Percentiles rank a stretch among this genome's conserved stretches.
phyloP scores from a whole-genome alignment of 306 rosid species.

The Heteromeles arbutifolia region DNA sequence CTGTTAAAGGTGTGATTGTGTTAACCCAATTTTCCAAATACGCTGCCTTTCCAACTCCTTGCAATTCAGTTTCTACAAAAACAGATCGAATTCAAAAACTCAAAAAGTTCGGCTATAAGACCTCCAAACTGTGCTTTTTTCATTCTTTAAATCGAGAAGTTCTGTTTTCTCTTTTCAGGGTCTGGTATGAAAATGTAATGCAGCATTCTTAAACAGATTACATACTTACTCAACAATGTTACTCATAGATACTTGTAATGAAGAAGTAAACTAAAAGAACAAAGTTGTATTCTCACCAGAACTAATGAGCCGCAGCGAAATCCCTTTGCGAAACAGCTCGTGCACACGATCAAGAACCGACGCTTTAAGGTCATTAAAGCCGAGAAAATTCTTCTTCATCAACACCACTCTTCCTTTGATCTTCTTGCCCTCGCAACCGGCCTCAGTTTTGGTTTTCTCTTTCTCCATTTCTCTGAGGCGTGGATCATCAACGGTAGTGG shows the following conservation, averaged over 20 bases:
- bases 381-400: conserved; percentile 73
- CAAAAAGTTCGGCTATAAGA: background rate
- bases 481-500: background rate
- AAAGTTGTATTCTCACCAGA: conserved; percentile 28
- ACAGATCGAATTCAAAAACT: background rate
- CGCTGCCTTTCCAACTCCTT: conserved; percentile 57
- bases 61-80: conserved; percentile 37
- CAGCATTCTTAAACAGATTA: background rate
- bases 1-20: conserved; percentile 28
- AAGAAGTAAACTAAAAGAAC: background rate
- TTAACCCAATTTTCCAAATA: conserved; percentile 52
- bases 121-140: background rate
- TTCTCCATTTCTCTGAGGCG: background rate
- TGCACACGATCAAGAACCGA: conserved; percentile 46
- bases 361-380: conserved; percentile 50
- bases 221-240: no score
- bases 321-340: conserved; percentile 48
- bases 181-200: background rate
- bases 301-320: conserved; percentile 56
- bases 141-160: background rate
- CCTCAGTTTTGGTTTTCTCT: background rate
- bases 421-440: background rate
- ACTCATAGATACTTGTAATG: no score
- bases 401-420: conserved; percentile 55
- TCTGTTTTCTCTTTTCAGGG: background rate